Evolutionary conservation across 2,329 filamentous ascomycete genomes (phyloP).

Genomic region (Botrytis sinoallii): DNA sequence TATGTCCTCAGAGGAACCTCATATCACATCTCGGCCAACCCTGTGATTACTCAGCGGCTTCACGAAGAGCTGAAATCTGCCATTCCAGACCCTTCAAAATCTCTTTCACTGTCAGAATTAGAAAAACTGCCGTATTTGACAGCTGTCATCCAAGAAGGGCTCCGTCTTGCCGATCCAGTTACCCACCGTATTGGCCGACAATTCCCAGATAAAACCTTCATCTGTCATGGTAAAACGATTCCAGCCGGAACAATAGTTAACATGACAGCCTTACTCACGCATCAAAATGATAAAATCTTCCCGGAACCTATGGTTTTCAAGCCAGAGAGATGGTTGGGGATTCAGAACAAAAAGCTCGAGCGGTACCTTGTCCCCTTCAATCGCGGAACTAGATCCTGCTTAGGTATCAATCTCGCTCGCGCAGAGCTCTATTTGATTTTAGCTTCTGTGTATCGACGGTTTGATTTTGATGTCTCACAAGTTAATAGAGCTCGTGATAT

Average conservation of each 20-base stretch:
- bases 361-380: constrained; percentile 33
- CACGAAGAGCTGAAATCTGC: constrained; percentile 36
- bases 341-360: constrained; percentile 29
- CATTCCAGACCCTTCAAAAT: constrained; percentile 1
- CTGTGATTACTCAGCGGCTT: constrained; percentile 32
- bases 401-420: constrained; percentile 34
- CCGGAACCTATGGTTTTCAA: constrained; percentile 29
- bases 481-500: neutral
- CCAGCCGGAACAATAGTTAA: constrained; percentile 39
- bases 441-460: constrained; percentile 21
- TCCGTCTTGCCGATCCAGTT: constrained; percentile 24
- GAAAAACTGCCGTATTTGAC: constrained; percentile 31
- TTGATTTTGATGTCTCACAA: neutral
- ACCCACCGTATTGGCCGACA: constrained; percentile 3
- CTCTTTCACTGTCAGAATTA: constrained; percentile 11
- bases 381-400: constrained; percentile 32
- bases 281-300: constrained; percentile 38
- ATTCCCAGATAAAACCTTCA: neutral
- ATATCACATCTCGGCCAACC: constrained; percentile 40
- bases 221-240: constrained; percentile 8
- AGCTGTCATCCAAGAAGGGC: constrained; percentile 36
- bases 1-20: constrained; percentile 36
- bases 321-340: constrained; percentile 42
- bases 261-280: constrained; percentile 39
- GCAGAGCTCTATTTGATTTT: constrained; percentile 36